These are phyloP conservation scores for Chaetomium tenue DNA, from an alignment of 495 filamentous ascomycete genomes.

Conservation along the genomic window DNA sequence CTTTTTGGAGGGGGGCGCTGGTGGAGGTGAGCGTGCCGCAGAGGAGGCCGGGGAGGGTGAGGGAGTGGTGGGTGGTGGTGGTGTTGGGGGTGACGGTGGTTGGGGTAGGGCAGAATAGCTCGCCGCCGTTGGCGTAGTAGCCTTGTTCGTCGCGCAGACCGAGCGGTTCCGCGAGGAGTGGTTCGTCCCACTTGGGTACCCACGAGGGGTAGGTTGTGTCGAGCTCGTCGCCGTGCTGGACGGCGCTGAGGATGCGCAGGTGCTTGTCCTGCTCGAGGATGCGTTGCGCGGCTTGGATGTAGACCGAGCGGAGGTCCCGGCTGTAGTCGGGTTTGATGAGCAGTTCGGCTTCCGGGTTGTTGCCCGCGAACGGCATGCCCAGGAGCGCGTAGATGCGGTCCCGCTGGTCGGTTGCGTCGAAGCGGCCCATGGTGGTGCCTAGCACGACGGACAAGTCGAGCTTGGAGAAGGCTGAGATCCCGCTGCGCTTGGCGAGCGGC, in stretches of 20 bases:
- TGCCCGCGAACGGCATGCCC: conserved; percentile 7
- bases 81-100: background rate
- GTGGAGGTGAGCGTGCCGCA: conserved; percentile 2
- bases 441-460: conserved; percentile 4
- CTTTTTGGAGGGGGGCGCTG: background rate
- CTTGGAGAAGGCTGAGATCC: conserved; percentile 5
- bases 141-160: conserved; percentile 2
- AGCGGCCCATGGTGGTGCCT: conserved; percentile 5
- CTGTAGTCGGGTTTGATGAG: conserved; percentile 1
- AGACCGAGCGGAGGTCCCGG: conserved; percentile 4
- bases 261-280: conserved; percentile 11
- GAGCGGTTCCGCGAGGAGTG: background rate
- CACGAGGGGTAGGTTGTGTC: conserved; percentile 1
- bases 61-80: background rate
- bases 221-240: conserved; percentile 3
- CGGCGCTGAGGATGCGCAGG: background rate
- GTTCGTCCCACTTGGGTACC: conserved; percentile 2
- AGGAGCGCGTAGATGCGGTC: conserved; percentile 11
- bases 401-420: conserved; percentile 6
- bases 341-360: background rate
- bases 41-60: conserved; percentile 1
- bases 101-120: background rate
- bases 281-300: conserved; percentile 2
- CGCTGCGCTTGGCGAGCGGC: conserved; percentile 7
- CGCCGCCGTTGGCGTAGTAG: conserved; percentile 6